Evolutionary conservation across 2,329 filamentous ascomycete genomes (phyloP).

Genomic region (Tothia fuscella): DNA sequence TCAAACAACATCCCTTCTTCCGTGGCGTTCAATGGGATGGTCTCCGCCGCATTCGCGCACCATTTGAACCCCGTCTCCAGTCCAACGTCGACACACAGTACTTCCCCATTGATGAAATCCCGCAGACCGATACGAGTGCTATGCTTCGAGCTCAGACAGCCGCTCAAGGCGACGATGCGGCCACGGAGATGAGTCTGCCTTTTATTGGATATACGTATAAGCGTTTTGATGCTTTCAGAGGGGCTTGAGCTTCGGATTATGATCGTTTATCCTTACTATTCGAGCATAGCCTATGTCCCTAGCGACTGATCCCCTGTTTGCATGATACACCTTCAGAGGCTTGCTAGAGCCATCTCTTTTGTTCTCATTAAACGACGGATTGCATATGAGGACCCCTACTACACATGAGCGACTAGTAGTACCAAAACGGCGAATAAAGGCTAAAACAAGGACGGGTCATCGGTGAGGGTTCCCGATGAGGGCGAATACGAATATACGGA

Average conservation of each 20-base stretch:
- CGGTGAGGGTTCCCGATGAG: too few species aligned
- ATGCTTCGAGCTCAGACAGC: conserved; percentile 73
- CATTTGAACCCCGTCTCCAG: conserved; percentile 86
- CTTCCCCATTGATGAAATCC: conserved; percentile 97
- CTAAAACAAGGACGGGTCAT: too few species aligned
- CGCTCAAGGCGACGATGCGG: conserved; percentile 59
- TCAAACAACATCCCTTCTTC: conserved; percentile 94
- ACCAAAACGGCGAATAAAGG: too few species aligned
- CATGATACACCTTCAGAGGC: too few species aligned
- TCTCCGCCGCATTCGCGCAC: conserved; percentile 81
- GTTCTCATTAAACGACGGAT: too few species aligned
- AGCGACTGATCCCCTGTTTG: too few species aligned
- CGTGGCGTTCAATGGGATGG: conserved; percentile 91
- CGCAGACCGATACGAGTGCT: conserved; percentile 87
- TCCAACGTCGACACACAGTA: conserved; percentile 95
- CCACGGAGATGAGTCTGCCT: conserved; percentile 88
- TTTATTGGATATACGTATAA: conserved; percentile 98
- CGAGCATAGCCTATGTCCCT: too few species aligned
- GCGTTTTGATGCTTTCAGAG: conserved; percentile 64
- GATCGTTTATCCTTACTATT: too few species aligned
- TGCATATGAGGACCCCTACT: too few species aligned
- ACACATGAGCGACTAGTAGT: too few species aligned
- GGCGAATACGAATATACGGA: too few species aligned
- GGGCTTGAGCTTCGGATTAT: conserved; percentile 20
- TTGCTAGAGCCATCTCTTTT: too few species aligned